These are phyloP conservation scores for Schizonepeta tenuifolia DNA, from an alignment of 257 asterid species.

Conservation along the genomic window DNA sequence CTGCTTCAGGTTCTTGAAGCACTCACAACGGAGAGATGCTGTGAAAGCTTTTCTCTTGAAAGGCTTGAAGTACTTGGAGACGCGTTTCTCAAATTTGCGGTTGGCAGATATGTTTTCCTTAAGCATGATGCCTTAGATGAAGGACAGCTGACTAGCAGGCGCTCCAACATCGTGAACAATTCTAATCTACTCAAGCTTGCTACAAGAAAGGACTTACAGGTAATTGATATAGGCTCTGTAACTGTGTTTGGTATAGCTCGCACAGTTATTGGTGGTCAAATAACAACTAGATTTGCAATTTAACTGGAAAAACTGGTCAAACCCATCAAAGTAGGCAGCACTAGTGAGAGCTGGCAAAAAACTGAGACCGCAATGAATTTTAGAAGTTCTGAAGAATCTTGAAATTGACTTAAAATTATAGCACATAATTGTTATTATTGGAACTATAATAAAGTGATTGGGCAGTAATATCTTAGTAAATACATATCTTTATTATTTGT, in stretches of 20 bases:
- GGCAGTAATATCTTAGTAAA: too few species aligned
- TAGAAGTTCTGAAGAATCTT: too few species aligned
- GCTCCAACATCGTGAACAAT: slow-evolving; percentile 84
- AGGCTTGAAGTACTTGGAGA: slow-evolving; percentile 99
- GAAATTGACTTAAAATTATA: too few species aligned
- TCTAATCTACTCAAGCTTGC: slow-evolving; percentile 72
- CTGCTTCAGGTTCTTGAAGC: slow-evolving; percentile 94
- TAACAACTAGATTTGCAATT: neutral
- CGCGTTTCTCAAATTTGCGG: slow-evolving; percentile 95
- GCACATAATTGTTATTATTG: too few species aligned
- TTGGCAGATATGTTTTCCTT: slow-evolving; percentile 86
- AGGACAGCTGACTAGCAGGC: slow-evolving; percentile 92
- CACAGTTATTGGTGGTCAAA: neutral
- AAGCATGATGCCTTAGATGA: slow-evolving; percentile 74
- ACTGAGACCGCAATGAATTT: neutral
- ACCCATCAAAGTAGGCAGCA: neutral
- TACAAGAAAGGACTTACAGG: slow-evolving; percentile 74
- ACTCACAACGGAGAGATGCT: slow-evolving; percentile 89
- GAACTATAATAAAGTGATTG: too few species aligned
- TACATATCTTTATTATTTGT: neutral
- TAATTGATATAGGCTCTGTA: slow-evolving; percentile 38
- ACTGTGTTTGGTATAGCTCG: neutral
- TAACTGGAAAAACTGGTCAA: neutral
- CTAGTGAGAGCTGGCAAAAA: neutral
- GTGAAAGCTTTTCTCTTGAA: slow-evolving; percentile 87